Conservation (phyloP, 768 basidiomycete genomes). For the Bullera alba region DNA sequence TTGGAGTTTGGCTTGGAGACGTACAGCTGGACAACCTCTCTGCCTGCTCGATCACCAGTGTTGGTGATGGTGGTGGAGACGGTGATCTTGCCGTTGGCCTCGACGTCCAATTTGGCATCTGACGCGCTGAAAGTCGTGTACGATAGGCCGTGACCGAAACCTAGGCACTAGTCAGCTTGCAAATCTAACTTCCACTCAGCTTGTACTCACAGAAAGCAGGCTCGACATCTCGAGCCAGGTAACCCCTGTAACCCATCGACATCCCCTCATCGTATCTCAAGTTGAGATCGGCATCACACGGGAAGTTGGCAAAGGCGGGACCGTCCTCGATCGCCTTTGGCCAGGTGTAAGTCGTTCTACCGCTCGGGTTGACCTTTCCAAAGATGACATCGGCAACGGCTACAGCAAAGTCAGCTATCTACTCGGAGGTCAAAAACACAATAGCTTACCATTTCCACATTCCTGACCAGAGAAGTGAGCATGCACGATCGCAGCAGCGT, state of each 20-base stretch:
- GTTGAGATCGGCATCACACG: background rate
- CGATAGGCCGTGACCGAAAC: background rate
- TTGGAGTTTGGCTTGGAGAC: too few species aligned
- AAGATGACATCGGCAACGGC: background rate
- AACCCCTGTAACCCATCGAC: background rate
- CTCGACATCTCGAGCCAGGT: background rate
- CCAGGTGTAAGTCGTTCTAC: background rate
- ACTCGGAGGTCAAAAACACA: too few species aligned
- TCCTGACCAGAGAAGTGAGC: background rate
- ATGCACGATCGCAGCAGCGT: background rate
- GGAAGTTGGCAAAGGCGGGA: background rate
- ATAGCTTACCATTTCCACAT: background rate
- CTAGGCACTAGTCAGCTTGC: too few species aligned
- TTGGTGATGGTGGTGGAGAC: too few species aligned
- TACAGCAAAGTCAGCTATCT: too few species aligned
- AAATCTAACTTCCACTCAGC: too few species aligned
- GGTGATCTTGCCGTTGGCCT: too few species aligned
- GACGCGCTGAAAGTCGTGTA: background rate
- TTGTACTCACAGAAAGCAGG: too few species aligned
- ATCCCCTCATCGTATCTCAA: background rate
- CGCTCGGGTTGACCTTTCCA: background rate
- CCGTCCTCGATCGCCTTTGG: background rate
- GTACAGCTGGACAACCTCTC: too few species aligned
- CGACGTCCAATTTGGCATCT: too few species aligned
- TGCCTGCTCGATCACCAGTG: too few species aligned